These are phyloP conservation scores for Aspergillus pseudoviridinutans DNA, from an alignment of 2,329 filamentous ascomycete species.

Conservation along the genomic window DNA sequence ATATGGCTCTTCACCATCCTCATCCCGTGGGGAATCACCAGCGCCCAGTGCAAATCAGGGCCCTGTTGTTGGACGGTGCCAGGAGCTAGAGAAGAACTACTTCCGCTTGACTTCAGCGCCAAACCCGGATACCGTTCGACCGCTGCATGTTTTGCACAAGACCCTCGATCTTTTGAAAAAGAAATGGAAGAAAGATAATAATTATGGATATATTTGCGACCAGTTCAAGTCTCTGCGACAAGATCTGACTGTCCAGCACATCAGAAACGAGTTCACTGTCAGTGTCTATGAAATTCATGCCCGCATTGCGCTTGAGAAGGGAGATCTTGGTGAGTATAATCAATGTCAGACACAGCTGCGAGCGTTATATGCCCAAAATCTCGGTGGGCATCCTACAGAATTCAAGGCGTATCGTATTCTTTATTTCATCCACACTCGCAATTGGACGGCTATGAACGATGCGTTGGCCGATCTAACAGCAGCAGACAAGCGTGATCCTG, in stretches of 20 bases:
- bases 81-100: constrained; percentile 86
- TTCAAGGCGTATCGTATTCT: constrained; percentile 99
- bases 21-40: constrained; percentile 46
- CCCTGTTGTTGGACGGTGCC: constrained; percentile 81
- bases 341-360: constrained; percentile 98
- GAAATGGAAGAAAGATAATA: constrained; percentile 90
- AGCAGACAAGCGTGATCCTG: constrained; percentile 82
- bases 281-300: constrained; percentile 97
- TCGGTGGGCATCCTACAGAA: constrained; percentile 87
- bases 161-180: constrained; percentile 85
- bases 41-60: constrained; percentile 46
- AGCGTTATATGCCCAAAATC: constrained; percentile 78
- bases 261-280: constrained; percentile 95
- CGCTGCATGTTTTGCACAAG: constrained; percentile 72
- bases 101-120: constrained; percentile 89
- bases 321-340: constrained; percentile 99
- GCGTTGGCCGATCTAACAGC: constrained; percentile 96
- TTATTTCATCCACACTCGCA: constrained; percentile 99
- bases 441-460: constrained; percentile 97
- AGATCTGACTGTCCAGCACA: constrained; percentile 95
- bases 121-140: constrained; percentile 82
- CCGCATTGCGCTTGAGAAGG: constrained; percentile 94
- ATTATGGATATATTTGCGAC: constrained; percentile 97
- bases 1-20: constrained; percentile 36
- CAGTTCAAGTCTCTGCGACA: constrained; percentile 98